Base-by-base conservation (phyloP, 2,329 filamentous ascomycete species). In the Pseudogymnoascus sp. region DNA sequence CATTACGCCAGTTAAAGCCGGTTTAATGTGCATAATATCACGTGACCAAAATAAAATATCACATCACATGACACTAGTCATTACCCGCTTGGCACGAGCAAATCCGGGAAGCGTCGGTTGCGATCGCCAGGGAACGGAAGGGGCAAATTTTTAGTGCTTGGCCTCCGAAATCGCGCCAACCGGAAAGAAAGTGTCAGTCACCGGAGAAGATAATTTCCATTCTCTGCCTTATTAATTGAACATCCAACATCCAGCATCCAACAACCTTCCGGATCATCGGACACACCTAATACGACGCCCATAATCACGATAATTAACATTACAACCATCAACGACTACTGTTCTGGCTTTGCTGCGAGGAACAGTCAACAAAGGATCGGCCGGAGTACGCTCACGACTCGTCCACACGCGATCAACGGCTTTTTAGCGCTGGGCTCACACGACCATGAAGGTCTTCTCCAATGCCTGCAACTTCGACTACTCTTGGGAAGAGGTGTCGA, bases 401-500 rank as follows among this genome's bases (percentile, higher is more conserved):
- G 25, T 25, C 39, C 28, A 34, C 50, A 57, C 50, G 50, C 50
- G 50, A 57, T 61, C 41, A 34, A 39, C 58, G 57, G n/a, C 50
- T 18, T 38, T 50, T 38, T 57, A 61, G 28, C 63, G 60, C 39
- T 16, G 20, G 7, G 47, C 61, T 39, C 28, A 59, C 57, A 43
- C 65, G 65, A 77, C 63, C 59, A 97, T 99, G 94, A 96, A 95
- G 82, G 90, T 97, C 77, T 97, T 97, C 72, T 90, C 90, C 68
- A 95, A 91, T 71, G 80, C 81, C 38, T 90, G 91, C 76, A 91
- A 91, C 64, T 99, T 95, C 78, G 83, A 96, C 78, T 99, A 99
- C 81, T 96, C 93, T 50, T 99, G 94, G 94, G 91, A 96, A 71
- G 93, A 97, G 75, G 94, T 99, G 35, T 96, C 91, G 25, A 91